Evolutionary conservation across 108 stramenopile genomes (phyloP).

Genomic region (Parietichytrium sp.): DNA sequence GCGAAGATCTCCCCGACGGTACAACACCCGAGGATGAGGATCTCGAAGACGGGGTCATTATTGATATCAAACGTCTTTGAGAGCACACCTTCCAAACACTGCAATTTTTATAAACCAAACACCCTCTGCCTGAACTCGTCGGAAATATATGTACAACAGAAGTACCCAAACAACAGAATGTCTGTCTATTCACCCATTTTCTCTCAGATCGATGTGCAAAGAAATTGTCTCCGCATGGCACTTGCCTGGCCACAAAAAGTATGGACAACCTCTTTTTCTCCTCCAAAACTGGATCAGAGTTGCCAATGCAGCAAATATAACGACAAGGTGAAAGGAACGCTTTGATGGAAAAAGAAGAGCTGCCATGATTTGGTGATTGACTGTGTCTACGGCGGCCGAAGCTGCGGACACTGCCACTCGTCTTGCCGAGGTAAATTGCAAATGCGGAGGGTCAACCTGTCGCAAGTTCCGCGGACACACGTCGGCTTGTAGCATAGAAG

Average conservation of each 20-base stretch:
- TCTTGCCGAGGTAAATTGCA: no score
- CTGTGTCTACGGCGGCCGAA: no score
- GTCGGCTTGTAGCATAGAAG: no score
- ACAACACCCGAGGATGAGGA: conserved; percentile 16
- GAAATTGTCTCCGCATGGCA: no score
- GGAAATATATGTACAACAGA: neutral
- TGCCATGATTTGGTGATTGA: no score
- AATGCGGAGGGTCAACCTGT: no score
- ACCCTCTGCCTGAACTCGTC: neutral
- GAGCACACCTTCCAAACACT: neutral
- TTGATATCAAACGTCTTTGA: neutral
- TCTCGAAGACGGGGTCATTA: neutral
- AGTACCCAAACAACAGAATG: neutral
- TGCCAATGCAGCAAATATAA: neutral
- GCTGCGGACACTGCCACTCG: no score
- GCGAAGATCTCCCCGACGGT: neutral
- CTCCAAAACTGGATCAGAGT: neutral
- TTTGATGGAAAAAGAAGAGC: neutral
- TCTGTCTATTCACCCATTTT: no score
- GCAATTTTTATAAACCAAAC: neutral
- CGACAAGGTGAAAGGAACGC: neutral
- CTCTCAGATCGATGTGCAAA: no score
- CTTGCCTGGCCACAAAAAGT: no score
- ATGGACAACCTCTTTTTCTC: neutral
- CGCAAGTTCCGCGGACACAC: no score